Conservation (phyloP, 1,284 basidiomycete species). For the Schizopora paradoxa region DNA sequence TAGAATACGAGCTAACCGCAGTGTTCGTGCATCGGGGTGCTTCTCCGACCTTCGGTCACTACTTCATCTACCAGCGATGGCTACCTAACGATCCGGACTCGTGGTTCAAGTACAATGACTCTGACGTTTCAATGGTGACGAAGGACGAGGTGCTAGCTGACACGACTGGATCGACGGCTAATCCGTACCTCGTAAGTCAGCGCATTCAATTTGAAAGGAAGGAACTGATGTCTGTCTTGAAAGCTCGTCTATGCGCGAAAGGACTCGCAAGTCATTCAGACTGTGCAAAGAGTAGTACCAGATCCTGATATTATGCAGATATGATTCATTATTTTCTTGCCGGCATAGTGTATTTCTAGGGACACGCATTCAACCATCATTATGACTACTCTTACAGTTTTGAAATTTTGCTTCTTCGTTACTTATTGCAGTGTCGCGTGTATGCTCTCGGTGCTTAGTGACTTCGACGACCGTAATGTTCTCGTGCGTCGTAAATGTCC, state of each 20-base stretch:
- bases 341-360: too few relatives aligned
- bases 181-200: constrained; percentile 70
- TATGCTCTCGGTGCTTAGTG: too few relatives aligned
- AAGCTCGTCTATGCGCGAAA: constrained; percentile 80
- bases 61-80: constrained; percentile 85
- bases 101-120: constrained; percentile 97
- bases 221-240: constrained; percentile 1
- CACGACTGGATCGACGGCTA: constrained; percentile 76
- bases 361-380: constrained; percentile 37
- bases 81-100: constrained; percentile 69
- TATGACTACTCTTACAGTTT: constrained; percentile 30
- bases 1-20: constrained; percentile 87
- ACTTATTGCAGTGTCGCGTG: too few relatives aligned
- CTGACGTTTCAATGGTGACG: constrained; percentile 66
- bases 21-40: constrained; percentile 95
- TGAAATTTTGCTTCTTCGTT: too few relatives aligned
- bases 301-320: too few relatives aligned
- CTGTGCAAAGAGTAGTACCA: constrained; percentile 61
- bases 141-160: constrained; percentile 76
- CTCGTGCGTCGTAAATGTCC: too few relatives aligned
- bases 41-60: constrained; percentile 80
- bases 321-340: too few relatives aligned
- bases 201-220: not conserved
- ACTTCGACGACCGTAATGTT: too few relatives aligned
- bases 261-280: constrained; percentile 67